Conservation (phyloP, 345 rosid genomes). For the Lepidium aucheri region DNA sequence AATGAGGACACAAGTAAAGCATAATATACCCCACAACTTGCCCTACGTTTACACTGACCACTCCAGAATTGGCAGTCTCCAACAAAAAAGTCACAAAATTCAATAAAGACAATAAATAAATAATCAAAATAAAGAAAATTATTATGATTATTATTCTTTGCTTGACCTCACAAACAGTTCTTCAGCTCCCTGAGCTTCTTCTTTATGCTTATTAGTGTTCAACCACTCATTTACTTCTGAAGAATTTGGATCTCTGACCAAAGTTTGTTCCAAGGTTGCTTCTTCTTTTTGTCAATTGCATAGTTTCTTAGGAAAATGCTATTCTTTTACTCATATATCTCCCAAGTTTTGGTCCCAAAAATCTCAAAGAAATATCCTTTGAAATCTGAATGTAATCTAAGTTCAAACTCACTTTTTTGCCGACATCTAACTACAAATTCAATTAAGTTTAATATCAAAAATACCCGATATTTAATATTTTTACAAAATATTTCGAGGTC, state of each 20-base stretch:
- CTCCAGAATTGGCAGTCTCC: neutral
- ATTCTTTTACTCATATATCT: neutral
- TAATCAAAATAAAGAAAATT: neutral
- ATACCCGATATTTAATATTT: no score
- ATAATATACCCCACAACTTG: slow-evolving; percentile 22
- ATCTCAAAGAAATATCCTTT: neutral
- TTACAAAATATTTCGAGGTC: no score
- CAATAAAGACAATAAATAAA: neutral
- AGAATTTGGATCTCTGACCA: slow-evolving; percentile 10
- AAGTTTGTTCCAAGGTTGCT: slow-evolving; percentile 20
- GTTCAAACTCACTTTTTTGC: no score
- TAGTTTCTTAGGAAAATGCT: neutral
- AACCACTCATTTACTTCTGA: neutral
- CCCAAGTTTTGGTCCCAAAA: slow-evolving; percentile 3
- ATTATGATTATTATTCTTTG: slow-evolving; percentile 22
- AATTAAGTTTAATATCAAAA: neutral
- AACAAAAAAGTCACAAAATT: neutral
- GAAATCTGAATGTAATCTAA: neutral
- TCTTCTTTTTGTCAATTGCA: neutral
- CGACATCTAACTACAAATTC: neutral
- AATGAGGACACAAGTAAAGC: slow-evolving; percentile 13
- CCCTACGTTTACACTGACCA: slow-evolving; percentile 18
- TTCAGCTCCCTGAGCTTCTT: neutral
- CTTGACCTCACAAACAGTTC: slow-evolving; percentile 14
- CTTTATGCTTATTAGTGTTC: slow-evolving; percentile 9